Conservation (phyloP, 257 asterid species). For the Leonotis leonurus region DNA sequence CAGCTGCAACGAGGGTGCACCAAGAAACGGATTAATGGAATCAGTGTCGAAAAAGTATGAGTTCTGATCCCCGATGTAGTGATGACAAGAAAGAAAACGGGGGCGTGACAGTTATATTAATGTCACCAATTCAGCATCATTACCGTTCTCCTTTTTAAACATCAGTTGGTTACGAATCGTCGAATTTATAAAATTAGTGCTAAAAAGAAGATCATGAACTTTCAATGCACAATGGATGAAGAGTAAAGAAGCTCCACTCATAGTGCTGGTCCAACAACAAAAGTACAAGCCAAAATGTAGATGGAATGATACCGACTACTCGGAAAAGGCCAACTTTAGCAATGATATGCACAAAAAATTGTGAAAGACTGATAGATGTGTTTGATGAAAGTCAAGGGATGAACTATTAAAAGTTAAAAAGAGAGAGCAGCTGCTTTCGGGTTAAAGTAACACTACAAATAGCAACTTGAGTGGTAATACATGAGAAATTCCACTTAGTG, state of each 20-base stretch:
- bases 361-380: not conserved
- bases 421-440: not conserved
- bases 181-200: not conserved
- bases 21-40: conserved; percentile 9
- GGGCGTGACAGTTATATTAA: not conserved
- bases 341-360: not conserved
- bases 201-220: not conserved
- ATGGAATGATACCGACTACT: not conserved
- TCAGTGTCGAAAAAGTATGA: not conserved
- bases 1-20: conserved; percentile 37
- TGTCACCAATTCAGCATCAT: too few species aligned
- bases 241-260: not conserved
- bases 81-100: not conserved
- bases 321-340: not conserved
- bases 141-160: too few species aligned
- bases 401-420: not conserved
- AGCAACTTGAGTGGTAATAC: not conserved
- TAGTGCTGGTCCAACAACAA: conserved; percentile 11
- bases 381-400: not conserved
- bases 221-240: not conserved
- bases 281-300: not conserved
- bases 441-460: not conserved
- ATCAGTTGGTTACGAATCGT: too few species aligned
- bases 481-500: not conserved
- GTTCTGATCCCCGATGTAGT: not conserved